Evolutionary conservation across 2,329 filamentous ascomycete genomes (phyloP), one percentile per base, ranked within the genome.

Genomic region (Sclerotinia spermophila): DNA sequence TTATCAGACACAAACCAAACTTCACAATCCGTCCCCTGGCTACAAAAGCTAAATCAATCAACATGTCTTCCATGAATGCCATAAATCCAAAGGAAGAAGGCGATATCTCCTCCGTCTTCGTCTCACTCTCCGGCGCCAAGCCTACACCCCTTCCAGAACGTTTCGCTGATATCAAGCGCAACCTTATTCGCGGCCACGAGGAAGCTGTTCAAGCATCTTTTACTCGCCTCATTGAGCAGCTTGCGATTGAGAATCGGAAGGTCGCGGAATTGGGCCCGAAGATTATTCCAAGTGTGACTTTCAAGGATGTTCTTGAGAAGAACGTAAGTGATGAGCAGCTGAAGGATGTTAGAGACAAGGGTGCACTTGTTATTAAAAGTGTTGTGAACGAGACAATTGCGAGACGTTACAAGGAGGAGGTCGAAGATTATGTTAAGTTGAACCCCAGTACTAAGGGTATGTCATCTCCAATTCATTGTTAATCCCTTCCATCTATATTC

Each of bases 311-410:
- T 19, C 17, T 40, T 30, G 44, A 53, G 24, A 56, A 58, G 33
- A 58, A 33, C 35, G 35, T 66, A 35, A 27, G 44, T 45, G 27
- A 70, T 24, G n/a, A 55, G 7, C 19, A 33, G 19, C 44, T 69
- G 35, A 30, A 60, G 11, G 68, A 65, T 33, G 51, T 73, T 3
- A 72, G 67, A 33, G 70, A 73, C 27, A 71, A 72, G 11, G 75
- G 75, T 1, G 71, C 64, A 33, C 68, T 73, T 0, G 96, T 93
- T 1, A 83, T 94, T 33, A 84, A 86, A 58, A 87, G 87, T 19
- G 91, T 93, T 5, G 80, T 94, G 21, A 85, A 89, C 0, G 85
- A 88, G 74, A 79, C 82, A 1, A 86, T 90, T 77, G 91, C 90
- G 0, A 81, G 90, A 62, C 83, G 81, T 1, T 91, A 88, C 75